Evolutionary conservation across 2,329 filamentous ascomycete species (phyloP).

Genomic region (Colletotrichum truncatum): DNA sequence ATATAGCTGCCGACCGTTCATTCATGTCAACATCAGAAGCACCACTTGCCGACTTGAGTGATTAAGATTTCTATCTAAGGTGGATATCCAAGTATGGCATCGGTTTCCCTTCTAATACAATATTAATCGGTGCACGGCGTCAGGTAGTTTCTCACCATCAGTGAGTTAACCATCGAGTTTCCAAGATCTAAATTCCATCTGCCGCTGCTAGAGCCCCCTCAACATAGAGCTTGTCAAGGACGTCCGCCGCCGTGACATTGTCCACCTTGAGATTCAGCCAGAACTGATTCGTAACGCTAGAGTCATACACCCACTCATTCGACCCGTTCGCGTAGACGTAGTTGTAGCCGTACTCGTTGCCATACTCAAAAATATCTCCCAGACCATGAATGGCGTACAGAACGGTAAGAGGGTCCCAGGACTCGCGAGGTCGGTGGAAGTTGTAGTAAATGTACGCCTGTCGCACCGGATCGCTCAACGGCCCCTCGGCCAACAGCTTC

Average conservation of each 20-base stretch:
- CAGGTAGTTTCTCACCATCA: no score
- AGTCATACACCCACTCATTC: constrained; percentile 53
- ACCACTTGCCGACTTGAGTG: no score
- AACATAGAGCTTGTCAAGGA: constrained; percentile 41
- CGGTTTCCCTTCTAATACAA: no score
- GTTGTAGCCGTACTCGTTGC: constrained; percentile 50
- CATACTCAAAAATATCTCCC: constrained; percentile 45
- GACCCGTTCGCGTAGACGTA: constrained; percentile 47
- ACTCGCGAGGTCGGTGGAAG: constrained; percentile 41
- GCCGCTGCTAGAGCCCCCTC: constrained; percentile 32
- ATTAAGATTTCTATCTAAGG: no score
- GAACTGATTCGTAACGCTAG: constrained; percentile 45
- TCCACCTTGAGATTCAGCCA: constrained; percentile 46
- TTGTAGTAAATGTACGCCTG: constrained; percentile 52
- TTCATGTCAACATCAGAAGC: no score
- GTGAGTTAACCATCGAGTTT: no score
- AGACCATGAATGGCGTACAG: constrained; percentile 49
- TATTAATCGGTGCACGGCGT: no score
- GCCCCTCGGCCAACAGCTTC: constrained; percentile 42
- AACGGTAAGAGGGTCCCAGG: constrained; percentile 54
- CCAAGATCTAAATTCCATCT: background rate
- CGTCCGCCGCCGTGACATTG: constrained; percentile 39
- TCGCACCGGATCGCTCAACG: constrained; percentile 43
- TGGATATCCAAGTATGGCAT: no score
- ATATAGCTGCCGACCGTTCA: no score